Base-by-base conservation (phyloP, 805 yeast species). In the Tetrapisispora arboricola region DNA sequence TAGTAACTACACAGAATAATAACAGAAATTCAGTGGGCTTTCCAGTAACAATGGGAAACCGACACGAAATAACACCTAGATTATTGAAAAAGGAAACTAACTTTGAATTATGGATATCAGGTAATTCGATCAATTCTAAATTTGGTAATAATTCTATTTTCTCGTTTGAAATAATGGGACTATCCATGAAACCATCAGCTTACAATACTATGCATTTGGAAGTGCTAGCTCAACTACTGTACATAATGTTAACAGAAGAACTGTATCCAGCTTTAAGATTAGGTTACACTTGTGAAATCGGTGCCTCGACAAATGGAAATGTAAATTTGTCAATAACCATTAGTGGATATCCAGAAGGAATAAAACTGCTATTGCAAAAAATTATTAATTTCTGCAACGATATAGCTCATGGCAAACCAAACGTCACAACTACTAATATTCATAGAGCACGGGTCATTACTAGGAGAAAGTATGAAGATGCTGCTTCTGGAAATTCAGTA, bases 281-380 rank as follows among this genome's bases (percentile, higher is more conserved):
- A 9, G 76, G 78, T 1, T 78, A 69, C 49, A 54, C 71, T 0
- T 81, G 81, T 73, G 77, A 73, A 16, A 45, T 81, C 0, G 63
- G 58, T 28, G 73, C 85, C 0, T 74, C 80, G 3, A 44, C 64
- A 12, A 72, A 72, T 46, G 79, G 83, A 4, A 75, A 70, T 39
- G 67, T 70, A 1, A 71, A 79, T 6, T 52, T 82, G 6, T 57
- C 70, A 0, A 49, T 81, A n/a, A 71, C 70, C 3, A 54, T 77
- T 1, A 60, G 71, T 21, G 90, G 92, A 0, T 70, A 71, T n/a
- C 49, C 55, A 0, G 57, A 58, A 22, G 71, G 74, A 1, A 58
- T 72, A 4, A 39, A 44, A 3, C 44, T 45, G 3, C 55, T 76
- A 2, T 40, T 75, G 4, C 40, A 48, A 4, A 42, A 49, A 1